phyloP scores from a whole-genome alignment of 331 rosid genomes.

The Phaseolus coccineus region DNA sequence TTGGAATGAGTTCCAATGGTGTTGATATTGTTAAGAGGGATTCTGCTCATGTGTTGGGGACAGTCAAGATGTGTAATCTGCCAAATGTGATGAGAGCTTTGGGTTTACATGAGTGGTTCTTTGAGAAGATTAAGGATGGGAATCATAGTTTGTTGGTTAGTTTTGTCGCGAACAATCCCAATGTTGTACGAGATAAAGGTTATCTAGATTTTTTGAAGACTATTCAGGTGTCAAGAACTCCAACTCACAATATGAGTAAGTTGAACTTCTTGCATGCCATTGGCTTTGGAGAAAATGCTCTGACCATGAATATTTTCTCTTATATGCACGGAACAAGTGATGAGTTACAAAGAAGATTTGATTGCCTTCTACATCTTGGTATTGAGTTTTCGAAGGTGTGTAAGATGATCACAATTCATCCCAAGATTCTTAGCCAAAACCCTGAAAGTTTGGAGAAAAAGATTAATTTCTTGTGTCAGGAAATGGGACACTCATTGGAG shows the following conservation, averaged over 20 bases:
- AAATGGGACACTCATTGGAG: constrained; percentile 60
- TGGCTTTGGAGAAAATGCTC: constrained; percentile 84
- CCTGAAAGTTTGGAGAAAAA: constrained; percentile 64
- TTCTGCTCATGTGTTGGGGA: constrained; percentile 67
- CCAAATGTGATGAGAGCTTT: constrained; percentile 79
- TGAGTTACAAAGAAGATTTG: constrained; percentile 65
- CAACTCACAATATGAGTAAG: constrained; percentile 59
- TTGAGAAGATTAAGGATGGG: constrained; percentile 60
- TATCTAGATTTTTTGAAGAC: constrained; percentile 53
- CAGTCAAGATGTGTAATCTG: constrained; percentile 67
- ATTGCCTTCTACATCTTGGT: constrained; percentile 64
- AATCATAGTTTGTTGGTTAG: constrained; percentile 56
- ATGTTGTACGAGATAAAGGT: constrained; percentile 51
- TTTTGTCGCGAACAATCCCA: constrained; percentile 48
- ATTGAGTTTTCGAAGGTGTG: constrained; percentile 66
- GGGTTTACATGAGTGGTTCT: constrained; percentile 77
- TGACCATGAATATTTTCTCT: constrained; percentile 54
- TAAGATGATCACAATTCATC: constrained; percentile 54
- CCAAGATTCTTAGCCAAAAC: constrained; percentile 71
- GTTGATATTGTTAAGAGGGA: constrained; percentile 45
- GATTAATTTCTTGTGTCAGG: constrained; percentile 62
- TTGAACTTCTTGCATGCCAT: constrained; percentile 65
- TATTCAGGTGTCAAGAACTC: constrained; percentile 50
- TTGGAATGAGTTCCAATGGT: constrained; percentile 53
- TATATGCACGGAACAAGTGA: constrained; percentile 61